Percentiles rank a stretch among this genome's conserved stretches.
These are phyloP conservation scores for Fraxinus dipetala DNA, from an alignment of 305 asterid genomes.

Conservation along the genomic window DNA sequence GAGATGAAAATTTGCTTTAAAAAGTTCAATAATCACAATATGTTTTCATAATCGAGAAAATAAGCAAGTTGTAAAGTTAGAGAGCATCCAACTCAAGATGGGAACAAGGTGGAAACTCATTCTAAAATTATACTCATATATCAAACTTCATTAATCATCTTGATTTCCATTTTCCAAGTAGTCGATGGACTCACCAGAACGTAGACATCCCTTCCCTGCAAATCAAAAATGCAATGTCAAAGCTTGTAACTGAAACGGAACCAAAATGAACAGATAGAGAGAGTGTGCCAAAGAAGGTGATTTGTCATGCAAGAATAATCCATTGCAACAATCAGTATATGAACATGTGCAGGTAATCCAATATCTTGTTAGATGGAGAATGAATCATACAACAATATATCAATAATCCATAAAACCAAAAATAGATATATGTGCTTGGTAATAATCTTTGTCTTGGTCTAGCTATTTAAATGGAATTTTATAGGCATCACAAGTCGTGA, in stretches of 20 bases:
- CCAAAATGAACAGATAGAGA: not conserved
- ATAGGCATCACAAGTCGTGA: conserved; percentile 15
- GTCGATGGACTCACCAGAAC: conserved; percentile 61
- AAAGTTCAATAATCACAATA: not conserved
- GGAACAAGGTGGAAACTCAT: not conserved
- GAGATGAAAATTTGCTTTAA: not conserved
- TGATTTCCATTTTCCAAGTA: conserved; percentile 4
- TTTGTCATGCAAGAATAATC: not conserved
- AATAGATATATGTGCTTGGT: conserved; percentile 8
- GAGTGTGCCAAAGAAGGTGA: not conserved
- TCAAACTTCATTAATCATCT: conserved; percentile 4
- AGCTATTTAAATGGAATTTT: conserved; percentile 1
- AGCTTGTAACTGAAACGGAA: not conserved
- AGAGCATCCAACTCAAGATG: not conserved
- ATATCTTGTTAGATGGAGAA: conserved; percentile 1
- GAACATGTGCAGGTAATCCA: conserved; percentile 4
- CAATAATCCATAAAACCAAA: not conserved
- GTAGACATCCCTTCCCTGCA: conserved; percentile 94
- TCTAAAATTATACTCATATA: not conserved
- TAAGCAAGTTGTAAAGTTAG: not conserved
- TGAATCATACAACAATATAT: not conserved
- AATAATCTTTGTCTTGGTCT: conserved; percentile 2
- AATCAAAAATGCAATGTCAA: conserved; percentile 16
- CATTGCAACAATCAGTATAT: not conserved
- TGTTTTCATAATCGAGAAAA: not conserved